phyloP scores from a whole-genome alignment of 208 protist genomes.

The Porcisia hertigi region DNA sequence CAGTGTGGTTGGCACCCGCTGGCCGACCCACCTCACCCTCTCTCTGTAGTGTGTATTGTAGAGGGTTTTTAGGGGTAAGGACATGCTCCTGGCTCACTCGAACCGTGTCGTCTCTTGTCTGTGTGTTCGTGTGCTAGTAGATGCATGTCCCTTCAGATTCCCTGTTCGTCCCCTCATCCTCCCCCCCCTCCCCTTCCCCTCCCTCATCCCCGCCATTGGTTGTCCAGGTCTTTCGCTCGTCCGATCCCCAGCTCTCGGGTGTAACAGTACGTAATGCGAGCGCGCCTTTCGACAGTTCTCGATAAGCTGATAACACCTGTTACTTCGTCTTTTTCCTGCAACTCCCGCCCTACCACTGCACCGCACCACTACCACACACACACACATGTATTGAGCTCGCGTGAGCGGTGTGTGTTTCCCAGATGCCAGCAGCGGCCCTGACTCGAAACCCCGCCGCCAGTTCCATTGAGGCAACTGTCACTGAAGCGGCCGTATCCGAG shows the following conservation, averaged over 20 bases:
- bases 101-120: background rate
- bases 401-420: background rate
- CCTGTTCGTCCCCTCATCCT: too few species aligned
- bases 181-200: too few species aligned
- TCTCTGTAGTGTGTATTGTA: too few species aligned
- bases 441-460: background rate
- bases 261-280: too few species aligned
- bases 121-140: background rate
- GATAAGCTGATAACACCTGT: background rate
- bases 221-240: too few species aligned
- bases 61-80: too few species aligned
- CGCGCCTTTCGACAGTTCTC: too few species aligned
- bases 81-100: background rate
- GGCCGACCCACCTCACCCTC: too few species aligned
- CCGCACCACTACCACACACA: too few species aligned
- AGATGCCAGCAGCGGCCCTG: background rate
- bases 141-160: background rate
- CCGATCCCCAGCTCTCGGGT: too few species aligned
- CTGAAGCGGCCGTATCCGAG: conserved; percentile 7
- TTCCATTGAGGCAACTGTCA: background rate
- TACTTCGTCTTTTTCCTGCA: background rate
- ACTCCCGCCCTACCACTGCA: background rate
- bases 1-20: too few species aligned
- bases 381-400: background rate
- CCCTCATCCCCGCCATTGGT: too few species aligned